Conservation (phyloP, 164 flowering plant genomes). For the Umbilicus rupestris region DNA sequence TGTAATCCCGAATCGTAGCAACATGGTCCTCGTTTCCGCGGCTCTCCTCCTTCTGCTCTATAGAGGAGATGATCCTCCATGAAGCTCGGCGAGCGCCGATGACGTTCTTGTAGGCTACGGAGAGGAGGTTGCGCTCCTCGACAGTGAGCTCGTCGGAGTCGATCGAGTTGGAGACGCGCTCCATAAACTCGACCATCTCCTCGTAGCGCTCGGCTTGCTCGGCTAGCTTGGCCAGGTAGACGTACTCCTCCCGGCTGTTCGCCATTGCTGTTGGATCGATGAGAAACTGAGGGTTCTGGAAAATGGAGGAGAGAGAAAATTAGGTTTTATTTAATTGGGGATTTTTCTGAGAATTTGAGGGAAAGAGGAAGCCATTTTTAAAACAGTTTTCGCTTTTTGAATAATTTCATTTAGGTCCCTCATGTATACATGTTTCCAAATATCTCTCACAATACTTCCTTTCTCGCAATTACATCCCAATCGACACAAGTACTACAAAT, state of each 20-base stretch:
- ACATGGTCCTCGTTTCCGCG: slow-evolving; percentile 62
- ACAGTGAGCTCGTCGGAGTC: slow-evolving; percentile 52
- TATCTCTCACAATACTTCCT: no score
- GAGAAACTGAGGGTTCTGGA: background rate
- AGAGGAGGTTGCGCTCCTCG: slow-evolving; percentile 55
- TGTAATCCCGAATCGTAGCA: slow-evolving; percentile 36
- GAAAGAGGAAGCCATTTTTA: no score
- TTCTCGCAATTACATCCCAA: no score
- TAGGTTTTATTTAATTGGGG: no score
- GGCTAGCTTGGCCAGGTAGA: slow-evolving; percentile 69
- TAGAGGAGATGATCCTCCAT: slow-evolving; percentile 61
- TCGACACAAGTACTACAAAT: no score
- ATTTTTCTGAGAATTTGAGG: no score
- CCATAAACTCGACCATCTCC: slow-evolving; percentile 70
- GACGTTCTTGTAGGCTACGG: slow-evolving; percentile 66
- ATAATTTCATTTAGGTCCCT: no score
- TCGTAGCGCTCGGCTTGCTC: slow-evolving; percentile 70
- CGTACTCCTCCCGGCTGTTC: slow-evolving; percentile 43
- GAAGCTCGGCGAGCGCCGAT: slow-evolving; percentile 63
- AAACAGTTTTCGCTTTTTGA: no score
- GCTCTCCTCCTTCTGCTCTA: slow-evolving; percentile 66
- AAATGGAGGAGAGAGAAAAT: background rate
- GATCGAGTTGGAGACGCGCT: slow-evolving; percentile 30
- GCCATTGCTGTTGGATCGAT: slow-evolving; percentile 23
- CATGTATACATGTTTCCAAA: no score